phyloP scores from a whole-genome alignment of 805 yeast genomes.

The Jamesozyma jinghongensis region DNA sequence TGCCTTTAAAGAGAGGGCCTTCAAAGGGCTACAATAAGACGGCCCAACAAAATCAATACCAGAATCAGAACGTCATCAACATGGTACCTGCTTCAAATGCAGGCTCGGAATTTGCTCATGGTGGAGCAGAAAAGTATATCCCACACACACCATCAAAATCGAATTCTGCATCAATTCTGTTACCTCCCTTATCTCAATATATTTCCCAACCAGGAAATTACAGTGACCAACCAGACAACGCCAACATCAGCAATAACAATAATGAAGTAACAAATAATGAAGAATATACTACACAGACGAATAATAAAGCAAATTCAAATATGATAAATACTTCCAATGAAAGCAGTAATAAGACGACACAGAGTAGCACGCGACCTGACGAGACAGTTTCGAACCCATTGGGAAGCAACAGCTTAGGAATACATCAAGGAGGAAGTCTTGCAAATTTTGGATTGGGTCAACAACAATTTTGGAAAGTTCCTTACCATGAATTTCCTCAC shows the following conservation, averaged over 20 bases:
- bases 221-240: background rate
- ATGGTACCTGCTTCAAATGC: background rate
- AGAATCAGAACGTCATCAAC: background rate
- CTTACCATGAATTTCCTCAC: constrained; percentile 27
- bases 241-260: background rate
- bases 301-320: no score
- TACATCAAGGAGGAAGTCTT: background rate
- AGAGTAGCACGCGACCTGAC: no score
- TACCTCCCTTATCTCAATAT: constrained; percentile 29
- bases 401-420: background rate
- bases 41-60: no score
- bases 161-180: constrained; percentile 12
- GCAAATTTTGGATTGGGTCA: constrained; percentile 11
- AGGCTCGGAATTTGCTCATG: background rate
- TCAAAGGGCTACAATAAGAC: constrained; percentile 57
- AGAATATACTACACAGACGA: no score
- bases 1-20: constrained; percentile 74
- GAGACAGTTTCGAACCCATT: no score
- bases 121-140: background rate
- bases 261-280: background rate
- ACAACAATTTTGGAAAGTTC: constrained; percentile 32
- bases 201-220: constrained; percentile 9
- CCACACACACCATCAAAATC: constrained; percentile 13
- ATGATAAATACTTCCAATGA: background rate
- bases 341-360: background rate